Evolutionary conservation across 345 rosid genomes (phyloP), one percentile per base, ranked within the genome.

Genomic region (Rhodomyrtus tomentosa): DNA sequence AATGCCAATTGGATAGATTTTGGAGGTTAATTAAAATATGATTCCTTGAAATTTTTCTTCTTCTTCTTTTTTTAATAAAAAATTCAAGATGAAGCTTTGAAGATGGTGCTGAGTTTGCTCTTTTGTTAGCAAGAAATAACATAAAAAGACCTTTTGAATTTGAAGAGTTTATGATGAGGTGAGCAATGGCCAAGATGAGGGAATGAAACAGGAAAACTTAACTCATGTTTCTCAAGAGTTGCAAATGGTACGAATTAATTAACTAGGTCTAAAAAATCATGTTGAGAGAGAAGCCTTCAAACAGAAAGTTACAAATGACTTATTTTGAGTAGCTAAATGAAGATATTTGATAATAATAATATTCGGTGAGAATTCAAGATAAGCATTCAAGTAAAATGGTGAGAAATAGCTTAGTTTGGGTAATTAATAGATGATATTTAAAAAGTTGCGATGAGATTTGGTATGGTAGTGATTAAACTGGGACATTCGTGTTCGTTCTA

Each of bases 401-500:
- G 42, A 62, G 24, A 16, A 62, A 62, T 29, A 22, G 0, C 22
- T 13, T 62, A 32, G 1, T 62, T 32, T 62, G 29, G 42, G 16
- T 7, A 9, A 16, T 29, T 4, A 3, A 16, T 29, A 6, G 12
- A 32, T 15, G 3, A 8, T 29, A 29, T 29, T 62, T 62, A 3
- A 32, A 16, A 16, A 56, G 32, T 62, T 62, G 4, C 7, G 36
- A 62, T 32, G 74, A 29, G 8, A 62, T 3, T 32, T 62, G 14
- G 29, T 3, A 27, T 59, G 13, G 27, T 1, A 13, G 0, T 27
- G 14, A 3, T 27, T 58, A 58, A 5, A 27, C 3, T 13, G 2
- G 10, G 36, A 62, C 29, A 2, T 32, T 4, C 1, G 3, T 7
- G 10, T 32, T 1, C 0, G 6, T 32, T 62, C 20, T 29, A 32